phyloP scores from a whole-genome alignment of 2,329 filamentous ascomycete genomes.

The Aspergillus amoenus region DNA sequence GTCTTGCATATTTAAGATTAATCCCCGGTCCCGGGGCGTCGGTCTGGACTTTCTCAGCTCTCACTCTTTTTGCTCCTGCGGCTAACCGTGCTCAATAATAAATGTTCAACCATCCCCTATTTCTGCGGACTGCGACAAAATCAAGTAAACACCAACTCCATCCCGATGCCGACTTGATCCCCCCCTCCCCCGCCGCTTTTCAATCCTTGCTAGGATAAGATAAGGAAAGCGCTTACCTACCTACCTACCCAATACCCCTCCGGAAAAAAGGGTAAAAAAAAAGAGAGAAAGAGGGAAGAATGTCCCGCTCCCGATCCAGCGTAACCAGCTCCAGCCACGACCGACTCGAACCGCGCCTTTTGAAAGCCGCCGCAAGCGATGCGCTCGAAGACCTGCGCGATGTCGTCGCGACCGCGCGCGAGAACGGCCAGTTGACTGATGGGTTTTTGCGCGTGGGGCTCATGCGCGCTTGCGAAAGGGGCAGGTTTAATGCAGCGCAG shows the following conservation, averaged over 20 bases:
- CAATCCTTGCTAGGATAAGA: not conserved
- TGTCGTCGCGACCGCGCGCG: conserved; percentile 33
- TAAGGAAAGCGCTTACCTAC: not conserved
- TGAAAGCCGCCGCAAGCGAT: conserved; percentile 41
- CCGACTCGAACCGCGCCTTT: conserved; percentile 43
- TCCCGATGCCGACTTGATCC: not conserved
- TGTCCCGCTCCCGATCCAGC: conserved; percentile 32
- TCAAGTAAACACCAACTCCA: not conserved
- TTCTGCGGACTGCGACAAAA: not conserved
- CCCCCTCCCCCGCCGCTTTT: not conserved
- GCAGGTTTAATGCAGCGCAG: conserved; percentile 30
- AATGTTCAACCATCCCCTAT: too few relatives aligned
- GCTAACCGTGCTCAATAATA: too few relatives aligned
- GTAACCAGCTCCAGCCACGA: conserved; percentile 33
- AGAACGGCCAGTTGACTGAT: conserved; percentile 37
- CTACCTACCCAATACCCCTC: not conserved
- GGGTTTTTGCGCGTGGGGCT: conserved; percentile 41
- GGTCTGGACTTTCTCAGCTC: not conserved
- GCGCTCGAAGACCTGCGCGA: conserved; percentile 32
- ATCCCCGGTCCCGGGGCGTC: not conserved
- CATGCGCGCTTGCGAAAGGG: conserved; percentile 42
- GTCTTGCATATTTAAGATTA: conserved; percentile 1
- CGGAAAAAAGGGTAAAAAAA: not conserved
- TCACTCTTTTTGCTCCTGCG: not conserved
- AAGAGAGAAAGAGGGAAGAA: not conserved